These are phyloP conservation scores for Exophiala phaeomuriformis DNA, from an alignment of 2,329 filamentous ascomycete species.

Conservation along the genomic window DNA sequence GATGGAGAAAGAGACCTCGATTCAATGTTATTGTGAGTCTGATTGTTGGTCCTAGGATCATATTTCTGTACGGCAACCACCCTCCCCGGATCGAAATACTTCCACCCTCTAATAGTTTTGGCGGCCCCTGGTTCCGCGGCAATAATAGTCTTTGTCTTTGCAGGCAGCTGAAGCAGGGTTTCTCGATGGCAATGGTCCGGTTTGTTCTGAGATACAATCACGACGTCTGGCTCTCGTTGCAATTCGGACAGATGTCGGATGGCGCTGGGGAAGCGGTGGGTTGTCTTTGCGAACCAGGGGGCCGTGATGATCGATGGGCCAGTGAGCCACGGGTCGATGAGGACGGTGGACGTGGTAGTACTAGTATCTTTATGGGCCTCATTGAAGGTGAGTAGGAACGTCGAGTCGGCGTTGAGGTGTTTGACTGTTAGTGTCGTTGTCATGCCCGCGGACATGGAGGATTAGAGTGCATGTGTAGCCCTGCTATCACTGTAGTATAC, in stretches of 20 bases:
- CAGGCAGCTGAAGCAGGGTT: conserved; percentile 58
- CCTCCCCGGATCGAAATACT: conserved; percentile 52
- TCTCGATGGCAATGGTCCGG: conserved; percentile 64
- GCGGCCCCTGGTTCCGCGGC: conserved; percentile 59
- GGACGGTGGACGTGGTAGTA: conserved; percentile 50
- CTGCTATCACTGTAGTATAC: too few species aligned
- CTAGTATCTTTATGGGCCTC: conserved; percentile 16
- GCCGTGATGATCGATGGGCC: conserved; percentile 55
- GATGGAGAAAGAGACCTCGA: too few species aligned
- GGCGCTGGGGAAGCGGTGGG: conserved; percentile 49
- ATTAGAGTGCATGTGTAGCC: too few species aligned
- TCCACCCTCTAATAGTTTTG: conserved; percentile 59
- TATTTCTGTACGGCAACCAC: conserved; percentile 42
- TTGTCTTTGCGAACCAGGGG: conserved; percentile 54
- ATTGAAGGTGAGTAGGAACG: conserved; percentile 31
- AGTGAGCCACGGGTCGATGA: conserved; percentile 65
- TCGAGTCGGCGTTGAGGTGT: conserved; percentile 31
- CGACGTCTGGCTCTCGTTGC: conserved; percentile 45
- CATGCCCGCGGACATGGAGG: conserved; percentile 15
- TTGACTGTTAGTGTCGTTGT: conserved; percentile 6
- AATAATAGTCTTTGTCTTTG: conserved; percentile 52
- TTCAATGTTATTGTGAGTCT: too few species aligned
- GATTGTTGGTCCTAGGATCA: conserved; percentile 31
- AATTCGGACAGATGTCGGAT: conserved; percentile 52
- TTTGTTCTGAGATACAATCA: conserved; percentile 55